Base-by-base conservation (phyloP, 73 alveolate species). In the Paramecium tetraurelia region DNA sequence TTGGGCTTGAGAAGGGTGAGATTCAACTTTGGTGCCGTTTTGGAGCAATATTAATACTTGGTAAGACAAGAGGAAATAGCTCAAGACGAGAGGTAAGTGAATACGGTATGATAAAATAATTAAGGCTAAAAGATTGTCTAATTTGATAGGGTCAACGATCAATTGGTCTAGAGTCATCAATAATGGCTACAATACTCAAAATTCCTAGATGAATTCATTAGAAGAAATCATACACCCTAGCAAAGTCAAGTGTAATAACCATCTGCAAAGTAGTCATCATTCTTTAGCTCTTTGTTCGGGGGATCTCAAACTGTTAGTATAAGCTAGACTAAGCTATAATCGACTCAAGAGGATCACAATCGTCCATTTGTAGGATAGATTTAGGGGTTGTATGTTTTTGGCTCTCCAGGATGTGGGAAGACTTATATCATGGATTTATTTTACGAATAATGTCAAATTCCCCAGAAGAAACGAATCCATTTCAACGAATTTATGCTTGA, bases 401-500 rank as follows among this genome's bases (percentile, higher is more conserved):
- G 98, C 5, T 88, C 89, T 9, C 98, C 98, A 27, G 99, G 99
- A 12, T 72, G 98, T 68, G 99, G 99, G 63, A 98, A 98, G 92
- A 96, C 99, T 16, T 98, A 94, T 89, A 86, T 95, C 46, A 97
- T 98, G 99, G 99, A 98, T 89, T 57, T 97, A 93, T 97, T 98
- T 86, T 95, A 95, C 50, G 98, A 96, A 59, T 86, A 92, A 24
- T 68, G 96, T 86, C 58, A 68, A 31, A 86, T 96, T 14, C 46
- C 83, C 9, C 58, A 59, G 40, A 97, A 97, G 94, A 72, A 93
- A 80, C 92, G 98, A 88, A 92, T 96, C 31, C 99, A 98, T 84
- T 98, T 93, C 77, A 96, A 97, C 44, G 97, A 96, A 63, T 98
- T 98, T 92, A 98, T 98, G 99, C 97, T 97, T 16, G 97, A 97